Evolutionary conservation across 1,139 yeast genomes (phyloP), one percentile per base, ranked within the genome.

Genomic region (Saccharomyces hybrid): DNA sequence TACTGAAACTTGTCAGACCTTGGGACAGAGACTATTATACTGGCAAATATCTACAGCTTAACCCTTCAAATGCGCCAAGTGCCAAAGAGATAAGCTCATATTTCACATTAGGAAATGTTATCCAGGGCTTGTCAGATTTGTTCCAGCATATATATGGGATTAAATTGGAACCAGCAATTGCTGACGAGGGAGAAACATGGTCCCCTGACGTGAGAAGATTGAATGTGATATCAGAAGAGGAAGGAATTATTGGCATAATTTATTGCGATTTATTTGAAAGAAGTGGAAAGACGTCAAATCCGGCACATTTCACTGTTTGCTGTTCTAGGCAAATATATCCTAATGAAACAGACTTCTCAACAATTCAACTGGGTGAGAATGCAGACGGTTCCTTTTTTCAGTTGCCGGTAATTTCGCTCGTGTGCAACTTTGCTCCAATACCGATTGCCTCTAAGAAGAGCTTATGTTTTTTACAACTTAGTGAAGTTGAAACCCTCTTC

Each of bases 291-390:
- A 77, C 81, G 0, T 77, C 83, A 2, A 82, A 82, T 58, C 97
- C 99, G 1, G 96, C 99, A 0, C 99, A 93, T 72, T 95, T 89
- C 71, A 93, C 99, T 0, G 89, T 93, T n/a, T 91, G 95, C 55
- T 93, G 99, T 66, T 89, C 96, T 49, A 78, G 99, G 61, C 78
- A 78, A 59, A 75, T 87, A 1, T 85, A 82, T 61, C 78, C 84
- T 3, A 79, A 78, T 60, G 84, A 75, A 59, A 60, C 67, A 16
- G 74, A 74, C 49, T 53, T 59, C 4, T 54, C 78, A 54, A 66
- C 75, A 5, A 71, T 76, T 49, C 80, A 74, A 59, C 69, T 74
- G 7, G 74, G 75, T 2, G 57, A 71, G 0, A 64, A 71, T 48
- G 27, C 58, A 1, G 69, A 70, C 3, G 78, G 78, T 3, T 78